Conservation (phyloP, 2,329 filamentous ascomycete genomes). For the Trichoderma citrinoviride region DNA sequence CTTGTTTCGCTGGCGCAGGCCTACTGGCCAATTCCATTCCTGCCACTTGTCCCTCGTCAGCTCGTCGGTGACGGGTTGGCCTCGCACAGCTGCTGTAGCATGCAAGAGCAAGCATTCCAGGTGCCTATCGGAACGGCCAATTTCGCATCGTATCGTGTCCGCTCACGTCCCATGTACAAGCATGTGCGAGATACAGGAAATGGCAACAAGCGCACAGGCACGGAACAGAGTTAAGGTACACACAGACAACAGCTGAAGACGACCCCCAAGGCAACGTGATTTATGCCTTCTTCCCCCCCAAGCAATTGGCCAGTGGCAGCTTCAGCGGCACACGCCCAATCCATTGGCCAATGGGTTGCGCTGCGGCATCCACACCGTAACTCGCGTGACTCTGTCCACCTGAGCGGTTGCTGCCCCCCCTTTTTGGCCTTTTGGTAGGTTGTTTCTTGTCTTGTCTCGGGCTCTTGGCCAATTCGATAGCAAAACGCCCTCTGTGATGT, state of each 20-base stretch:
- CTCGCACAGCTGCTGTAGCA: too few relatives aligned
- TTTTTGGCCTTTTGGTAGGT: not conserved
- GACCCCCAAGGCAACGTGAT: not conserved
- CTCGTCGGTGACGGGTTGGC: not conserved
- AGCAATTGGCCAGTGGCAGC: slow-evolving; percentile 21
- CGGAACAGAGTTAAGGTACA: too few relatives aligned
- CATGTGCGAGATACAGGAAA: too few relatives aligned
- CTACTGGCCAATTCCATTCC: slow-evolving; percentile 6
- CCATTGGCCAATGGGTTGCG: slow-evolving; percentile 21
- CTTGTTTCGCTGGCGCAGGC: not conserved
- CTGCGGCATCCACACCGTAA: slow-evolving; percentile 20
- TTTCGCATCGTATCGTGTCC: too few relatives aligned
- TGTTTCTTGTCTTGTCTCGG: not conserved
- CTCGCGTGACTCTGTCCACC: slow-evolving; percentile 21
- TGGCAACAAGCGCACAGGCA: too few relatives aligned
- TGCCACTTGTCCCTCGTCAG: not conserved
- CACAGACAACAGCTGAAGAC: not conserved
- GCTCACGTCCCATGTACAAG: too few relatives aligned
- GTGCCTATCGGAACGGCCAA: too few relatives aligned
- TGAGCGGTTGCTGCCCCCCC: slow-evolving; percentile 5
- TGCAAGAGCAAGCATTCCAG: too few relatives aligned
- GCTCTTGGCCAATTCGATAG: not conserved
- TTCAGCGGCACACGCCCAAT: not conserved
- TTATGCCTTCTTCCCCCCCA: too few relatives aligned
- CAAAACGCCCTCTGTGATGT: not conserved